phyloP scores from a whole-genome alignment of 2,329 filamentous ascomycete genomes.

The Beauveria brongniartii region DNA sequence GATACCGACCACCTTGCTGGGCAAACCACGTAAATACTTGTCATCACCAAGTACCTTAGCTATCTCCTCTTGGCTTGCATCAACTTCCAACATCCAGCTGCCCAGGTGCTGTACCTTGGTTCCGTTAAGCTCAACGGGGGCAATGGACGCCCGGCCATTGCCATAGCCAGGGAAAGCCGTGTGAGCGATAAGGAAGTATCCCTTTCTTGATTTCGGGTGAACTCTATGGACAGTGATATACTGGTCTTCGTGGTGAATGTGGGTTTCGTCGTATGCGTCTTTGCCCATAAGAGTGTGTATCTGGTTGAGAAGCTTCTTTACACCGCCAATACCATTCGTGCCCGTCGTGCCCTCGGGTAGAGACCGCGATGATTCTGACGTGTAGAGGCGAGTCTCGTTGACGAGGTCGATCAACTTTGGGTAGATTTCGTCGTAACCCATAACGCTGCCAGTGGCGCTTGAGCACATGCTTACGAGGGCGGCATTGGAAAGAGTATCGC shows the following conservation, averaged over 20 bases:
- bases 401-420: conserved; percentile 90
- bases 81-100: conserved; percentile 87
- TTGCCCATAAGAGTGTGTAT: conserved; percentile 95
- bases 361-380: conserved; percentile 61
- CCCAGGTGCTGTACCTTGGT: conserved; percentile 82
- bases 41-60: conserved; percentile 59
- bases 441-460: conserved; percentile 88
- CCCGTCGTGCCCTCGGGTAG: conserved; percentile 51
- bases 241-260: conserved; percentile 92
- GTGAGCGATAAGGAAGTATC: conserved; percentile 91
- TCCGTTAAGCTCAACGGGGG: conserved; percentile 69
- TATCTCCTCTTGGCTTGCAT: conserved; percentile 63
- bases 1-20: conserved; percentile 68
- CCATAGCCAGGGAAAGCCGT: conserved; percentile 91
- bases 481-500: conserved; percentile 89
- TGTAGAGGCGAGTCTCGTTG: conserved; percentile 76
- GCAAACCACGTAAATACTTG: conserved; percentile 69
- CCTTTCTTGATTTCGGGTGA: conserved; percentile 84
- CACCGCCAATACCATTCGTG: conserved; percentile 77
- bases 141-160: conserved; percentile 72
- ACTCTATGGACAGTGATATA: conserved; percentile 95
- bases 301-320: conserved; percentile 90
- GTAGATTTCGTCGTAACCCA: conserved; percentile 97
- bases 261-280: conserved; percentile 88
- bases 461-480: conserved; percentile 94